Conservation (phyloP, 176 grass and related monocot species). For the Triticum timopheevii region DNA sequence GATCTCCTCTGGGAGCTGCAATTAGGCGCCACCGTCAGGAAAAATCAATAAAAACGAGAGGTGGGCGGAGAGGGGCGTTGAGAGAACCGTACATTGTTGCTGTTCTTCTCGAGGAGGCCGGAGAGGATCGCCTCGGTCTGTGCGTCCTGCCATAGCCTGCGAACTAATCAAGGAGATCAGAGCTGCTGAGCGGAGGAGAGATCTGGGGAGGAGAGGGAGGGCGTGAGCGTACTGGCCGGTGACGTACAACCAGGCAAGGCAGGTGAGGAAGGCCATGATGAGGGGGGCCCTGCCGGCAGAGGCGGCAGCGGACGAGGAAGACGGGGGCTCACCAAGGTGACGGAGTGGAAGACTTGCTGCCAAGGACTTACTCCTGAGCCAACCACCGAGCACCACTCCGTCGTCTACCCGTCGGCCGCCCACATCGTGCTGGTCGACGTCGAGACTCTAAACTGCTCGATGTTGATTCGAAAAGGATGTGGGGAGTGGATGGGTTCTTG, state of each 20-base stretch:
- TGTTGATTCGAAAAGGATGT: too few relatives aligned
- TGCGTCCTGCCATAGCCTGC: conserved; percentile 93
- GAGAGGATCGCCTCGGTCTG: conserved; percentile 33
- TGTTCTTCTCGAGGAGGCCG: conserved; percentile 69
- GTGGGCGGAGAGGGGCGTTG: not conserved
- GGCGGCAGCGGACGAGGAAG: not conserved
- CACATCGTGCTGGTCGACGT: too few relatives aligned
- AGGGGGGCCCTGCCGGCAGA: conserved; percentile 24
- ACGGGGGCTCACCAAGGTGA: not conserved
- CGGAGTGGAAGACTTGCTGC: too few relatives aligned
- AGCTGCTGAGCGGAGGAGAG: not conserved
- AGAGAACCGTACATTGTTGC: conserved; percentile 65
- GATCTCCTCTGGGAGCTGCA: conserved; percentile 72
- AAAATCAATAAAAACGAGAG: not conserved
- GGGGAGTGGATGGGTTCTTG: too few relatives aligned
- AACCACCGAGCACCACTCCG: too few relatives aligned
- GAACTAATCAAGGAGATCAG: not conserved
- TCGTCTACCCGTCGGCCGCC: too few relatives aligned
- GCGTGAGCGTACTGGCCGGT: conserved; percentile 56
- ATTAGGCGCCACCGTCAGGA: not conserved
- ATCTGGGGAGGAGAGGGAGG: not conserved
- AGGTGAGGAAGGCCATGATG: conserved; percentile 66
- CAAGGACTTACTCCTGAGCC: too few relatives aligned
- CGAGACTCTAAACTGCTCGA: too few relatives aligned
- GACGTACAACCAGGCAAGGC: conserved; percentile 95